Evolutionary conservation across 2,329 filamentous ascomycete species (phyloP).

Genomic region (Zasmidium cellare): DNA sequence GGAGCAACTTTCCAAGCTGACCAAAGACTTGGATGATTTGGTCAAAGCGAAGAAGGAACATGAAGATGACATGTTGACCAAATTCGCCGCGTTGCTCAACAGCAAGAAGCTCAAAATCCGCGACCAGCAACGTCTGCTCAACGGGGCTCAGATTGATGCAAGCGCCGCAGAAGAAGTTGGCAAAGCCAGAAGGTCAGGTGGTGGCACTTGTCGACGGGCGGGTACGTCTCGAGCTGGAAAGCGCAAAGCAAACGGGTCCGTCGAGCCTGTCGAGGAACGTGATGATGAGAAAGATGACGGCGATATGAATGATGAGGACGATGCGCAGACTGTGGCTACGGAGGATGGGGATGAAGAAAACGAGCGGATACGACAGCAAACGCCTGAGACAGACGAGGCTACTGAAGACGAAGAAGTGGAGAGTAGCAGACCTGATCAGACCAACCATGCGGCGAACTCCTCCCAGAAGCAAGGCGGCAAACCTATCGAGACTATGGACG

Average conservation of each 20-base stretch:
- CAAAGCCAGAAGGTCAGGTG: conserved; percentile 9
- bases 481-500: too few species aligned
- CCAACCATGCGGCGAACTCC: too few species aligned
- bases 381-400: conserved; percentile 15
- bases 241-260: conserved; percentile 35
- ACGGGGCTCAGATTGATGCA: conserved; percentile 61
- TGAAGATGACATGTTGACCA: conserved; percentile 66
- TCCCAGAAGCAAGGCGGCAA: too few species aligned
- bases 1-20: conserved; percentile 58
- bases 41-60: conserved; percentile 65
- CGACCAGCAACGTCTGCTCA: conserved; percentile 66
- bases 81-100: conserved; percentile 70
- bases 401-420: conserved; percentile 10
- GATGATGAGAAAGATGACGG: conserved; percentile 41
- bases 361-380: conserved; percentile 10
- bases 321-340: conserved; percentile 25
- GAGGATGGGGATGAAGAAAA: conserved; percentile 25
- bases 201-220: conserved; percentile 19
- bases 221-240: conserved; percentile 32
- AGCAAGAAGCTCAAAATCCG: conserved; percentile 79
- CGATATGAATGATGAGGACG: conserved; percentile 35
- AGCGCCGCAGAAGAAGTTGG: conserved; percentile 44
- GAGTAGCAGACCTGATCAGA: too few species aligned
- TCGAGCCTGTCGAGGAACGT: conserved; percentile 45
- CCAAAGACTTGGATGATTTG: conserved; percentile 65